phyloP scores from a whole-genome alignment of 2,329 filamentous ascomycete species.

The Botrytis aclada region DNA sequence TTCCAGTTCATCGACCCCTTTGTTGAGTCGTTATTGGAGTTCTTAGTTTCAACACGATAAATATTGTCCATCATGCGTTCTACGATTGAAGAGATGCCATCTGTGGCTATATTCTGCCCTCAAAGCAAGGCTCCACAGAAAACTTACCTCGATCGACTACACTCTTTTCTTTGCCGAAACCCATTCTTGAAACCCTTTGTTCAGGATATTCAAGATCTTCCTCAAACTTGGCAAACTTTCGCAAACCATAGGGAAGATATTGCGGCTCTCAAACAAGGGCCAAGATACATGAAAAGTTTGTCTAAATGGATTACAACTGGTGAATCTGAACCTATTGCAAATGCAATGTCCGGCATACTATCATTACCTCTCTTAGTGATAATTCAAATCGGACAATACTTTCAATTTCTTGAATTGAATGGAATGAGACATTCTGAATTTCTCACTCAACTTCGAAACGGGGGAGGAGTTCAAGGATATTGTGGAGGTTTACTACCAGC shows the following conservation, averaged over 20 bases:
- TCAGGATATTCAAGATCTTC: conserved; percentile 17
- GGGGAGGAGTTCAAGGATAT: conserved; percentile 23
- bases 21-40: background rate
- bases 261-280: background rate
- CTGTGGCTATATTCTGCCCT: conserved; percentile 10
- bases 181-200: conserved; percentile 18
- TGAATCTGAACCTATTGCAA: background rate
- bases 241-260: background rate
- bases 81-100: background rate
- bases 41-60: background rate
- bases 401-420: conserved; percentile 20
- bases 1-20: too few relatives aligned
- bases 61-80: background rate
- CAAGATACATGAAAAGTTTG: background rate
- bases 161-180: conserved; percentile 3
- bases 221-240: background rate
- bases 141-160: conserved; percentile 2
- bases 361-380: conserved; percentile 11
- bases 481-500: conserved; percentile 23
- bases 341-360: conserved; percentile 16
- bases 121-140: conserved; percentile 12
- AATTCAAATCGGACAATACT: conserved; percentile 20
- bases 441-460: conserved; percentile 5
- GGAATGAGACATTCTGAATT: conserved; percentile 17
- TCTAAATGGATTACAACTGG: background rate